A percentile compares a stretch with the other conserved stretches of the same genome.
Conservation (phyloP, 257 asterid genomes). For the Capsicum rhomboideum region DNA sequence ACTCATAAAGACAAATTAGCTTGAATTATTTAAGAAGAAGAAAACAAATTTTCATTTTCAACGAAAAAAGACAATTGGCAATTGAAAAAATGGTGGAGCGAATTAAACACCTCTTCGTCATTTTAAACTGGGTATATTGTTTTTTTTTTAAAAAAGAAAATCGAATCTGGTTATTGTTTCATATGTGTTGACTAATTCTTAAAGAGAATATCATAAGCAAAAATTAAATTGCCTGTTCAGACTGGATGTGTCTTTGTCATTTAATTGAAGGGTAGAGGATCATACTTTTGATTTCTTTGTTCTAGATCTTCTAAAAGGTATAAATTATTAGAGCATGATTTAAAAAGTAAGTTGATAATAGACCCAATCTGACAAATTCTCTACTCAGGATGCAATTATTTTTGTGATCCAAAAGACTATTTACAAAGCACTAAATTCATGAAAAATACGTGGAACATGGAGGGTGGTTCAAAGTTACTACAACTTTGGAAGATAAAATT, state of each 20-base stretch:
- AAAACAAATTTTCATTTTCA: neutral
- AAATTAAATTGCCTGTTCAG: neutral
- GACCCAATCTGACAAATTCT: neutral
- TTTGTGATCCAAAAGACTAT: neutral
- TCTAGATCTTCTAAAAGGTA: neutral
- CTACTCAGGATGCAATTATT: neutral
- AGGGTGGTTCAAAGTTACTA: neutral
- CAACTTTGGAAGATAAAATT: neutral
- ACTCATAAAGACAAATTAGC: neutral
- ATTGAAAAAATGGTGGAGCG: too few species aligned
- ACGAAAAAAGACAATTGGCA: too few species aligned
- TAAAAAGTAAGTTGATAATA: neutral
- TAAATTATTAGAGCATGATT: neutral
- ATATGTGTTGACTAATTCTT: neutral
- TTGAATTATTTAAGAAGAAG: neutral
- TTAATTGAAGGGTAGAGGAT: neutral
- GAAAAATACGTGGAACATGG: neutral
- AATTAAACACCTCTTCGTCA: too few species aligned
- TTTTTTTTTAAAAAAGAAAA: neutral
- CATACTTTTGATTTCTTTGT: neutral
- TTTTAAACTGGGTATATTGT: too few species aligned
- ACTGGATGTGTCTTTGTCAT: neutral
- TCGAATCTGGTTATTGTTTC: neutral
- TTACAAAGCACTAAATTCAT: neutral
- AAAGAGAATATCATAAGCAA: neutral